phyloP scores from a whole-genome alignment of 306 rosid species.

The Urtica urens region DNA sequence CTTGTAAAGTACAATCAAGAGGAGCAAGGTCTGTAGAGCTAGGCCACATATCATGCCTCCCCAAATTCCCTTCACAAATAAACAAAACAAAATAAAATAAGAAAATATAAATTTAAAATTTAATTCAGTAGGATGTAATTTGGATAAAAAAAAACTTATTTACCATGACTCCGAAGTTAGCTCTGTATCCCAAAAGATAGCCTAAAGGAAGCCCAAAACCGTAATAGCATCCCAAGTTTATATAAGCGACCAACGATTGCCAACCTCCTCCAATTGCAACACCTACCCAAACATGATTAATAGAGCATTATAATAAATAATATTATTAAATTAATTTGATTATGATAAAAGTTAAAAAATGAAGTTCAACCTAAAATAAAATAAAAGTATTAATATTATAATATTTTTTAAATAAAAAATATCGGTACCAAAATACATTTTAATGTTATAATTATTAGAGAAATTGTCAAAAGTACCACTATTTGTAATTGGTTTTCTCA shows the following conservation, averaged over 20 bases:
- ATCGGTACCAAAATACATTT: too few relatives aligned
- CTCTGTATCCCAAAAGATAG: slow-evolving; percentile 47
- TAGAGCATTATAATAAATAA: background rate
- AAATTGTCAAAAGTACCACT: too few relatives aligned
- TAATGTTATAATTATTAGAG: too few relatives aligned
- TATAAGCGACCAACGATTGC: slow-evolving; percentile 78
- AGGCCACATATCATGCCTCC: slow-evolving; percentile 51
- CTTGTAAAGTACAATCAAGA: slow-evolving; percentile 27
- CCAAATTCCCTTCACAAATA: slow-evolving; percentile 41
- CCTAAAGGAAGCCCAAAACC: slow-evolving; percentile 75
- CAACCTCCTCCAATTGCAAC: slow-evolving; percentile 95
- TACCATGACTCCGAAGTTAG: slow-evolving; percentile 59
- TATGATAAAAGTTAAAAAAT: too few relatives aligned
- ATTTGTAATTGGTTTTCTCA: too few relatives aligned
- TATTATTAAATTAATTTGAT: background rate
- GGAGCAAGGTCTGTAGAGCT: slow-evolving; percentile 41
- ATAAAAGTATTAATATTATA: too few relatives aligned
- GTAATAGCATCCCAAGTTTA: slow-evolving; percentile 70
- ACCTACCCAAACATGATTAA: slow-evolving; percentile 36
- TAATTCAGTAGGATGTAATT: too few relatives aligned
- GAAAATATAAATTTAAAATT: background rate
- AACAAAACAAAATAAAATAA: background rate
- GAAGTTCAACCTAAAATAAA: too few relatives aligned
- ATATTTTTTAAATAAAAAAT: too few relatives aligned
- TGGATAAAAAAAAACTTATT: too few relatives aligned